These are phyloP conservation scores for Rhodotorula sphaerocarpa DNA, from an alignment of 768 basidiomycete species.

Conservation along the genomic window DNA sequence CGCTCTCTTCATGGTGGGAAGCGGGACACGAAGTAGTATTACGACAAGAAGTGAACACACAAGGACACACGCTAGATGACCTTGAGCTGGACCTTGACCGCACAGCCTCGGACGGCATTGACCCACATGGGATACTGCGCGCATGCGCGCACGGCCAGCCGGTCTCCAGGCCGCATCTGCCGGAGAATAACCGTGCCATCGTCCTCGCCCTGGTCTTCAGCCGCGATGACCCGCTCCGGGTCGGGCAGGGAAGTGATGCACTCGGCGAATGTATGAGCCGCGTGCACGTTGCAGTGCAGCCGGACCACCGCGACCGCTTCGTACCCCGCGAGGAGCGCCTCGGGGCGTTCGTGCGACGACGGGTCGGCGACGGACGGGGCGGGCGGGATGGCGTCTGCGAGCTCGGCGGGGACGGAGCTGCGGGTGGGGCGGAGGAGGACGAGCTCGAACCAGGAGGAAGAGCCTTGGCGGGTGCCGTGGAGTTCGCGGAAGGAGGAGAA, in stretches of 20 bases:
- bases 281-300: conserved; percentile 22
- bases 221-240: neutral
- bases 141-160: conserved; percentile 10
- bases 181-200: neutral
- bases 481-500: conserved; percentile 13
- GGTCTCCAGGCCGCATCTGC: conserved; percentile 7
- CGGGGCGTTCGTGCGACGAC: too few species aligned
- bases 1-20: neutral
- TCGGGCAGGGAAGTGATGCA: neutral
- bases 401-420: neutral
- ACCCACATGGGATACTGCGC: conserved; percentile 27
- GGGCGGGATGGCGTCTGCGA: neutral
- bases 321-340: too few species aligned
- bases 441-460: conserved; percentile 28
- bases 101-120: conserved; percentile 1
- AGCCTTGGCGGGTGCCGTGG: conserved; percentile 17
- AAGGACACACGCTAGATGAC: neutral
- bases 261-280: neutral
- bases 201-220: neutral
- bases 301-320: neutral
- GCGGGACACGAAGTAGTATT: too few species aligned
- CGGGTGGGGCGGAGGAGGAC: conserved; percentile 8
- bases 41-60: neutral
- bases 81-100: neutral
- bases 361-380: neutral